Conservation (phyloP, 176 grass and related monocot species). For the Oryza coarctata region DNA sequence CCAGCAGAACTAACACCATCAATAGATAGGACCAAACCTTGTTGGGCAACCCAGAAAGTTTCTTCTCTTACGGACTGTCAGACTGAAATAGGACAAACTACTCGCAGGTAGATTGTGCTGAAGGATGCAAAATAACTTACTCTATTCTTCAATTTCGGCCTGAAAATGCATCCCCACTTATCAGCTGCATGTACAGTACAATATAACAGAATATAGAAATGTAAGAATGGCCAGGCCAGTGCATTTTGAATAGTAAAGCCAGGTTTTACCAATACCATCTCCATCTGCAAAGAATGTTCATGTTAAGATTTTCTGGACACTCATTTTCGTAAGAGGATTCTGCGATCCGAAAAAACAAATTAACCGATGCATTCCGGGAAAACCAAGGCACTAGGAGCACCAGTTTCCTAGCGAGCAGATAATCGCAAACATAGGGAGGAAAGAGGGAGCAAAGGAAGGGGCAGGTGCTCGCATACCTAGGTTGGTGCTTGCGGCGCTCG, state of each 20-base stretch:
- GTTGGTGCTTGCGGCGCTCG: slow-evolving; percentile 54
- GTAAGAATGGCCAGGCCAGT: too few relatives aligned
- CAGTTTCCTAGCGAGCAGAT: too few relatives aligned
- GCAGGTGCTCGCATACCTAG: slow-evolving; percentile 36
- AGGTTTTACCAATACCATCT: not conserved
- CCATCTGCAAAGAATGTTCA: not conserved
- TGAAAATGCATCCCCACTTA: slow-evolving; percentile 19
- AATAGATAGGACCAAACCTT: not conserved
- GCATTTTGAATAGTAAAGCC: not conserved
- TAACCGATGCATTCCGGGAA: not conserved
- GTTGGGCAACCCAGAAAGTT: too few relatives aligned
- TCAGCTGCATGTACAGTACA: slow-evolving; percentile 20
- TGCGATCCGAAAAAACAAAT: not conserved
- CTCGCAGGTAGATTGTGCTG: not conserved
- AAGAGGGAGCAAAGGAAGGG: not conserved
- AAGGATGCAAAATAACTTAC: not conserved
- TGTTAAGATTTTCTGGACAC: not conserved
- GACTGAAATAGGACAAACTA: not conserved
- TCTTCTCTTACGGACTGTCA: too few relatives aligned
- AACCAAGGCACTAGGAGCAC: not conserved
- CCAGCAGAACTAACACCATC: not conserved
- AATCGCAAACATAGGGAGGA: not conserved
- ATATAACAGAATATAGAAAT: not conserved
- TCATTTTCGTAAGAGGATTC: not conserved
- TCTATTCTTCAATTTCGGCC: not conserved